A percentile compares a stretch with the other conserved stretches of the same genome.
Evolutionary conservation across 495 filamentous ascomycete species (phyloP).

Genomic region (Penicillium cataractarum): DNA sequence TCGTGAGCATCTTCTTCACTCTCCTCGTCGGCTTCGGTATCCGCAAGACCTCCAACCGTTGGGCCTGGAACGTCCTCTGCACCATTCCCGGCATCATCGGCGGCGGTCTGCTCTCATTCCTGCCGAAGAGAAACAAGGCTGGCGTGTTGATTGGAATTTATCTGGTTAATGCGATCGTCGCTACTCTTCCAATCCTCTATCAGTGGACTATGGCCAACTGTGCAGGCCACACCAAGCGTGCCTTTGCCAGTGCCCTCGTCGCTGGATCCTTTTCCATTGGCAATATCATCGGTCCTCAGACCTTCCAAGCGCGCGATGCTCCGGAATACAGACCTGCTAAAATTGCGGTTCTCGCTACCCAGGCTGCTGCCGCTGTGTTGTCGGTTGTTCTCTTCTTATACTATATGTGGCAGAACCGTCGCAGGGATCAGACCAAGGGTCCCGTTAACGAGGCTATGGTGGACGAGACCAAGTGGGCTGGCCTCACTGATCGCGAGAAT

Average conservation of each 20-base stretch:
- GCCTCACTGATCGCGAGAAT: constrained; percentile 48
- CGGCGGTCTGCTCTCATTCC: constrained; percentile 62
- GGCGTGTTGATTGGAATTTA: constrained; percentile 66
- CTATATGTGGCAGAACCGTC: constrained; percentile 50
- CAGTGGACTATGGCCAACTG: constrained; percentile 54
- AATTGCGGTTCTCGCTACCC: constrained; percentile 57
- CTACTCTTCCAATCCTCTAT: constrained; percentile 48
- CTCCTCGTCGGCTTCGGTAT: constrained; percentile 54
- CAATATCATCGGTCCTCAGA: constrained; percentile 70
- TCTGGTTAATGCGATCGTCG: constrained; percentile 59
- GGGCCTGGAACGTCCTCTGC: constrained; percentile 51
- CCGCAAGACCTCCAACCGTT: constrained; percentile 49
- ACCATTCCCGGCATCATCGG: constrained; percentile 58
- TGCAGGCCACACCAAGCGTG: constrained; percentile 54
- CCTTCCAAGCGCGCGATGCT: constrained; percentile 61
- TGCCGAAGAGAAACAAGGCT: constrained; percentile 45
- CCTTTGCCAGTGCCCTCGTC: constrained; percentile 59
- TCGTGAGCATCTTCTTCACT: constrained; percentile 60
- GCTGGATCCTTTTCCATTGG: constrained; percentile 62
- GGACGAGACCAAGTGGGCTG: constrained; percentile 40
- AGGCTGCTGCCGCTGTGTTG: constrained; percentile 45
- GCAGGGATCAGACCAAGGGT: constrained; percentile 32
- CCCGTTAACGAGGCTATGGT: constrained; percentile 24
- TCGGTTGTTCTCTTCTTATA: constrained; percentile 44
- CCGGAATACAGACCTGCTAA: constrained; percentile 66